Evolutionary conservation across 2,329 filamentous ascomycete genomes (phyloP), one percentile per base, ranked within the genome.

Genomic region (Fusarium camptoceras): DNA sequence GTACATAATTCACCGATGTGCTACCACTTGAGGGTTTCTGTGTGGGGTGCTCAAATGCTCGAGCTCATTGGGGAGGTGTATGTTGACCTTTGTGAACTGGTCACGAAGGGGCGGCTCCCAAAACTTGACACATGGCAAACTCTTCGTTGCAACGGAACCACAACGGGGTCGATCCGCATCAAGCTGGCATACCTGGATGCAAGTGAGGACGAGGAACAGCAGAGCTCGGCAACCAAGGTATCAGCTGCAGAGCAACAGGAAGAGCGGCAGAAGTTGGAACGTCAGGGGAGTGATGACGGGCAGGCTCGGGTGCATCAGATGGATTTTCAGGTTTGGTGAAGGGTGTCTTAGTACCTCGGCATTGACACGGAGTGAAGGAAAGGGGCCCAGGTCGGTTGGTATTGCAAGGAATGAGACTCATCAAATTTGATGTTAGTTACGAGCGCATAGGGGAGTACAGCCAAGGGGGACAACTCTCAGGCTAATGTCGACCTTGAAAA

Each of bases 261-360:
- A 37, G 63, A 71, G 22, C 71, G 66, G 31, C 58, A 68, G 41
- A 57, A 55, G 44, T 37, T 69, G 43, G 64, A 69, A 11, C 50
- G 51, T 20, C 66, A 70, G 22, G 62, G 66, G 25, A 61, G 62
- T 30, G 58, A 75, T 24, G 65, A 71, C 47, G 65, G 72, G 43
- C 73, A 68, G 44, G 51, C 65, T 62, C 72, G 62, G 59, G 65
- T 68, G 15, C 70, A 72, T 30, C 70, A 73, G 48, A 65, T 73
- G 72, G 70, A 75, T 56, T 75, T 75, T 59, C 68, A 59, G 41
- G 73, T 75, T 41, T 75, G 73, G 73, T 75, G 59, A 49, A 50
- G 44, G 28, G 24, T 8, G 25, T 47, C 41, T 9, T 20, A 44
- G 34, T 53, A 58, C 51, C 34, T 53, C 51, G 25, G 56, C 47